A percentile compares a stretch with the other conserved stretches of the same genome.
These are phyloP conservation scores for Calycina marina DNA, from an alignment of 2,329 filamentous ascomycete genomes.

Conservation along the genomic window DNA sequence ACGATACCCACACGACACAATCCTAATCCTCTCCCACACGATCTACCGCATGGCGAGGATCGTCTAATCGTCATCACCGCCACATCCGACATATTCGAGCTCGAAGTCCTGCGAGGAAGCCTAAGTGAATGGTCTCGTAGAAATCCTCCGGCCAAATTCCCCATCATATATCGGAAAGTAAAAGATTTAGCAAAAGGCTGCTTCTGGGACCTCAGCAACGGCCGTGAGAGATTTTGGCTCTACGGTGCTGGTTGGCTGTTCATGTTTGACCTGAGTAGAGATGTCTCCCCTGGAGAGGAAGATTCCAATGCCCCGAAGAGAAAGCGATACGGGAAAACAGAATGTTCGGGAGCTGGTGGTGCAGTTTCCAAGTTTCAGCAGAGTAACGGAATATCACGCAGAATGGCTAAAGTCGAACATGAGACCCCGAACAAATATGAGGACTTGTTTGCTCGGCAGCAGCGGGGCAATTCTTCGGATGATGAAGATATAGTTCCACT, in stretches of 20 bases:
- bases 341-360: conserved; percentile 41
- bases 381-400: conserved; percentile 25
- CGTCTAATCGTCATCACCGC: conserved; percentile 46
- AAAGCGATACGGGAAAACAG: conserved; percentile 17
- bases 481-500: conserved; percentile 18
- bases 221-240: conserved; percentile 60
- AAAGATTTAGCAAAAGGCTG: conserved; percentile 72
- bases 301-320: conserved; percentile 21
- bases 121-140: conserved; percentile 76
- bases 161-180: conserved; percentile 56
- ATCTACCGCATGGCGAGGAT: conserved; percentile 37
- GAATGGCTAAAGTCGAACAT: conserved; percentile 23
- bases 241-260: conserved; percentile 78
- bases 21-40: conserved; percentile 26
- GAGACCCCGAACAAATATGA: conserved; percentile 27
- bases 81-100: conserved; percentile 56
- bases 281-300: conserved; percentile 34
- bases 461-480: conserved; percentile 22
- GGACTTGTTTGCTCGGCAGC: conserved; percentile 23
- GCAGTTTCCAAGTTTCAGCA: conserved; percentile 26
- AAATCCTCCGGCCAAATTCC: conserved; percentile 64
- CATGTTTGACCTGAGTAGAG: conserved; percentile 75
- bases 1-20: conserved; percentile 14
- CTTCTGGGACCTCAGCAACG: conserved; percentile 57
- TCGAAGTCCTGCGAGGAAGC: conserved; percentile 63